Conservation (phyloP, 2,329 filamentous ascomycete species). For the Sporothrix mexicana region DNA sequence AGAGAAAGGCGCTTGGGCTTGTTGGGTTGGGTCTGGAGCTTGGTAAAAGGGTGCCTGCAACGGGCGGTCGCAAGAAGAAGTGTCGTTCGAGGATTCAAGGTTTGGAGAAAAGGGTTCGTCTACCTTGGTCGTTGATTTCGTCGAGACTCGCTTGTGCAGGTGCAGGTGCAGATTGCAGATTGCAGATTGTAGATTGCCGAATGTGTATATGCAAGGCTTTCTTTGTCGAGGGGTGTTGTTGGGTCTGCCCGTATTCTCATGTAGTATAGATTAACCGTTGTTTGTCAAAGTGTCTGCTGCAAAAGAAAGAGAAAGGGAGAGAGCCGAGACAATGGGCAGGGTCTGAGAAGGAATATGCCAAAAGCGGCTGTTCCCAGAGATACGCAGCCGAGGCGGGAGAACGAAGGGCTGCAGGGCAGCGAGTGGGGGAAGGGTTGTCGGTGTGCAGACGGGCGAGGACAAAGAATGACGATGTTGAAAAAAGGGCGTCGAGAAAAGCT, state of each 20-base stretch:
- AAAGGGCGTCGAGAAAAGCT: neutral
- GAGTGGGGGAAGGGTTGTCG: neutral
- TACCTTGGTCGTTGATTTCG: no score
- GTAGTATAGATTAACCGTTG: neutral
- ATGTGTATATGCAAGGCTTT: neutral
- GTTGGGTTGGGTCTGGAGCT: no score
- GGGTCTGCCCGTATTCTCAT: neutral
- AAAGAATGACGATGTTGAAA: neutral
- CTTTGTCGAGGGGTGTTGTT: neutral
- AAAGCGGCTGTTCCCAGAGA: slow-evolving; percentile 22
- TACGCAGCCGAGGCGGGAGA: slow-evolving; percentile 19
- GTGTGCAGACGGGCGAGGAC: neutral
- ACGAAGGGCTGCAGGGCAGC: slow-evolving; percentile 19
- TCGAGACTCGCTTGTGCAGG: neutral
- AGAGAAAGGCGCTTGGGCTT: neutral
- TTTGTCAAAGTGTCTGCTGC: no score
- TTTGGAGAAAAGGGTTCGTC: no score
- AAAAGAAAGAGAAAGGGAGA: neutral
- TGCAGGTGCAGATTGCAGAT: neutral
- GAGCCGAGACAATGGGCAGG: neutral
- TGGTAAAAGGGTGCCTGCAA: neutral
- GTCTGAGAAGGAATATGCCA: neutral
- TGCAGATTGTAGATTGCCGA: neutral
- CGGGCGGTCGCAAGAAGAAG: neutral
- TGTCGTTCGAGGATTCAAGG: no score